phyloP scores from a whole-genome alignment of 78 protist species.

The Reticulomyxa filosa region DNA sequence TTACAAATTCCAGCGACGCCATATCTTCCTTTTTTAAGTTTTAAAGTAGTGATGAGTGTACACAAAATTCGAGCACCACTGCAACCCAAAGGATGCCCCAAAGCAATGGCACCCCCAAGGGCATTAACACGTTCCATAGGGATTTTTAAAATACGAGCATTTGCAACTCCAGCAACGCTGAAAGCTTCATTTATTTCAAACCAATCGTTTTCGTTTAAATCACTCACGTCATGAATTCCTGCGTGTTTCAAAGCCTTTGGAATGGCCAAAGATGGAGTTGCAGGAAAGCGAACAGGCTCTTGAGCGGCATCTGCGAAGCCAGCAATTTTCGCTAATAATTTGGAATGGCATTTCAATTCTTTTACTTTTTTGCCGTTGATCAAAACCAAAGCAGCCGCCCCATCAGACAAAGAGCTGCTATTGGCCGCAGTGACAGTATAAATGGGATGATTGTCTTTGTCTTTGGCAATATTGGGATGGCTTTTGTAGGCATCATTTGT shows the following conservation, averaged over 20 bases:
- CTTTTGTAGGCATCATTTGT: no score
- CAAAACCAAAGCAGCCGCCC: no score
- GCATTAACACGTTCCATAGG: slow-evolving; percentile 40
- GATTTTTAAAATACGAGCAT: slow-evolving; percentile 25
- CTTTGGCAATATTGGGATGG: no score
- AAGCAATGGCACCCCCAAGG: slow-evolving; percentile 87
- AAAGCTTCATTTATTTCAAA: slow-evolving; percentile 73
- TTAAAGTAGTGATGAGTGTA: slow-evolving; percentile 42
- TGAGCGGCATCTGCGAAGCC: not conserved
- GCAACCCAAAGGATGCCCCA: slow-evolving; percentile 95
- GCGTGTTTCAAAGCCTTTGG: slow-evolving; percentile 32
- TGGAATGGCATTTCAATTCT: no score
- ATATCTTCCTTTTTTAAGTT: not conserved
- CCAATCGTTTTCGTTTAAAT: not conserved
- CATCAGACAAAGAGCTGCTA: not conserved
- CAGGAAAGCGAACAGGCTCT: slow-evolving; percentile 70
- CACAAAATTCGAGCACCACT: slow-evolving; percentile 64
- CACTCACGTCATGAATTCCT: not conserved
- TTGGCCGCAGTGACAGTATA: slow-evolving; percentile 6
- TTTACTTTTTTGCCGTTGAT: no score
- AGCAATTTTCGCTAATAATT: not conserved
- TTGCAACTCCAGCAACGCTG: slow-evolving; percentile 37
- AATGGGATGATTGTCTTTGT: no score
- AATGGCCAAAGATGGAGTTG: slow-evolving; percentile 68
- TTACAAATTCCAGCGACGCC: slow-evolving; percentile 33